phyloP scores from a whole-genome alignment of 192 early-diverging fungal species.

The Coemansia javaensis region DNA sequence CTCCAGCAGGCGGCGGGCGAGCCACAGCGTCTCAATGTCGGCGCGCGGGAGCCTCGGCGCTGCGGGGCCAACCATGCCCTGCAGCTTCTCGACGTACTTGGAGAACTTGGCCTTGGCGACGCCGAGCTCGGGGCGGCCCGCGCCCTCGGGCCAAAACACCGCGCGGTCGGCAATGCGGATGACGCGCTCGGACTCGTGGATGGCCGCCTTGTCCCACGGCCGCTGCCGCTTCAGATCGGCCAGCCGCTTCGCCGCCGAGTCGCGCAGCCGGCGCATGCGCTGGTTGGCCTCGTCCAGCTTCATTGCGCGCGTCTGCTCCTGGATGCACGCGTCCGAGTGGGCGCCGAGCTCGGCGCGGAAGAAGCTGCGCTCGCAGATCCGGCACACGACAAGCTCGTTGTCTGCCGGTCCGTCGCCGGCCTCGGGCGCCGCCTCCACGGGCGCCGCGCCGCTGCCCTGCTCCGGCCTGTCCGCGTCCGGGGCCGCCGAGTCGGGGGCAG shows the following conservation, averaged over 20 bases:
- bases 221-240: slow-evolving; percentile 40
- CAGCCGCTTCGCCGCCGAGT: slow-evolving; percentile 50
- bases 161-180: slow-evolving; percentile 43
- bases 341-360: slow-evolving; percentile 58
- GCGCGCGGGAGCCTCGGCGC: slow-evolving; percentile 22
- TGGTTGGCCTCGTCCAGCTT: slow-evolving; percentile 58
- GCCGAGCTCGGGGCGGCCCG: slow-evolving; percentile 45
- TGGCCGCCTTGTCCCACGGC: slow-evolving; percentile 28
- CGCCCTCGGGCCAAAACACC: slow-evolving; percentile 44
- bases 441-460: neutral
- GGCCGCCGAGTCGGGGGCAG: neutral
- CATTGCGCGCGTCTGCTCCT: slow-evolving; percentile 67
- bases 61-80: slow-evolving; percentile 13
- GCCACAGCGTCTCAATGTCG: slow-evolving; percentile 51
- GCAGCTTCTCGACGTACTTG: slow-evolving; percentile 48
- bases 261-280: slow-evolving; percentile 54
- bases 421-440: neutral
- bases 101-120: slow-evolving; percentile 41
- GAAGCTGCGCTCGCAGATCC: slow-evolving; percentile 83
- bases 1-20: slow-evolving; percentile 44
- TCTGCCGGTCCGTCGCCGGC: slow-evolving; percentile 1
- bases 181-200: slow-evolving; percentile 37
- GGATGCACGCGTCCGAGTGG: slow-evolving; percentile 76
- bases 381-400: slow-evolving; percentile 60
- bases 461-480: too few species aligned